Evolutionary conservation across 345 rosid genomes (phyloP).

Genomic region (Lumnitzera littorea): DNA sequence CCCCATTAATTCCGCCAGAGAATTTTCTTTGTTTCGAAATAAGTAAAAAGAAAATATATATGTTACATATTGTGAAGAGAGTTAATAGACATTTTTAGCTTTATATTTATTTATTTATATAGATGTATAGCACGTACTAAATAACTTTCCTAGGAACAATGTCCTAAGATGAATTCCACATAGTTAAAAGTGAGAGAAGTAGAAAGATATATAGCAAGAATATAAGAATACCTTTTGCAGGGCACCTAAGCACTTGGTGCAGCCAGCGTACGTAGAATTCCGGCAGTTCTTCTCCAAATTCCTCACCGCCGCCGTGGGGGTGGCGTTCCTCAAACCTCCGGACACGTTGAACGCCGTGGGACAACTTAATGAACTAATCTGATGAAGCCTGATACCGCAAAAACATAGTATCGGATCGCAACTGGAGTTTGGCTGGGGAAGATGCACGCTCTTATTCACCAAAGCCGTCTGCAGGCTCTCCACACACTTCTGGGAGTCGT

Average conservation of each 20-base stretch:
- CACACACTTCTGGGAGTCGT: constrained; percentile 95
- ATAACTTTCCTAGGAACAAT: no score
- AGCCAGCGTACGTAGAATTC: constrained; percentile 86
- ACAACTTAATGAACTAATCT: constrained; percentile 88
- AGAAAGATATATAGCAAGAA: not conserved
- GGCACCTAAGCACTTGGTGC: constrained; percentile 91
- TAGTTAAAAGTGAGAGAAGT: no score
- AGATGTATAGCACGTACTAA: no score
- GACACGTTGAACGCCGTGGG: constrained; percentile 89
- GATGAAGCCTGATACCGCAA: constrained; percentile 94
- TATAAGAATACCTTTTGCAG: constrained; percentile 67
- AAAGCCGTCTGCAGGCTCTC: constrained; percentile 79
- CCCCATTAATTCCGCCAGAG: no score
- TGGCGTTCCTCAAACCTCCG: constrained; percentile 56
- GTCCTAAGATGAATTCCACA: no score
- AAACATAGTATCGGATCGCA: constrained; percentile 88
- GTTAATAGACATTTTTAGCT: no score
- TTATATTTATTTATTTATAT: no score
- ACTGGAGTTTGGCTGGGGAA: constrained; percentile 77
- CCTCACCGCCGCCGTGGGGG: constrained; percentile 82
- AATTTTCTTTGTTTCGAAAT: no score
- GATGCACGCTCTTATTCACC: constrained; percentile 60
- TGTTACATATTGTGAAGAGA: no score
- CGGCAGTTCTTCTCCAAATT: constrained; percentile 82
- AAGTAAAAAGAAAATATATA: no score